Percentiles rank a stretch among this genome's conserved stretches.
phyloP scores from a whole-genome alignment of 805 yeast species.

The Wickerhamomyces queroliae region DNA sequence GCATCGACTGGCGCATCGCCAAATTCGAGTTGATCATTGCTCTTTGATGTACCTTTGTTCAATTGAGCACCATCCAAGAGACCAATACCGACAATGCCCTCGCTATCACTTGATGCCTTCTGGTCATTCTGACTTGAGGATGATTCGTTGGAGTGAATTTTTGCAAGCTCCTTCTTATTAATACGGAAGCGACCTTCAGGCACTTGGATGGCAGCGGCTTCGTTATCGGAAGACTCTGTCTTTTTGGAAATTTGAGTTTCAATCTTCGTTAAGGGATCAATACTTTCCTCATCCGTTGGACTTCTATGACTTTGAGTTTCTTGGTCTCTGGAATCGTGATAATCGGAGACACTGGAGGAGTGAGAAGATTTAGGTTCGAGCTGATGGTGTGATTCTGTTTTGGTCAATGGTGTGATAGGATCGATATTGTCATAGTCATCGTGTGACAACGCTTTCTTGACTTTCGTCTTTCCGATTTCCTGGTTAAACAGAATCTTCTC shows the following conservation, averaged over 20 bases:
- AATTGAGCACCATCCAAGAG: slow-evolving; percentile 10
- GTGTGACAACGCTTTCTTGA: slow-evolving; percentile 3
- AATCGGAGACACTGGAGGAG: background rate
- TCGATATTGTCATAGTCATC: slow-evolving; percentile 14
- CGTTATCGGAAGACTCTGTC: slow-evolving; percentile 5
- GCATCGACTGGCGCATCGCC: slow-evolving; percentile 14
- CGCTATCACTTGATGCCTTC: slow-evolving; percentile 19
- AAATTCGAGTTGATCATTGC: slow-evolving; percentile 16
- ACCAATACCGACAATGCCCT: slow-evolving; percentile 23
- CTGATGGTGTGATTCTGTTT: background rate
- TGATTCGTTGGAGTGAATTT: slow-evolving; percentile 5
- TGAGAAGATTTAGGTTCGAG: background rate
- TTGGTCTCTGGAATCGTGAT: background rate
- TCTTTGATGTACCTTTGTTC: slow-evolving; percentile 15
- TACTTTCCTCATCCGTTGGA: slow-evolving; percentile 6
- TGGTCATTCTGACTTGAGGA: slow-evolving; percentile 18
- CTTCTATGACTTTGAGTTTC: background rate
- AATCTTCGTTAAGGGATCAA: slow-evolving; percentile 7
- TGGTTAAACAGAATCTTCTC: slow-evolving; percentile 12
- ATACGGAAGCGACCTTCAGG: slow-evolving; percentile 19
- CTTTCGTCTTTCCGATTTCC: slow-evolving; percentile 8
- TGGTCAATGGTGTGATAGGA: slow-evolving; percentile 14
- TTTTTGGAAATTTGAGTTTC: background rate
- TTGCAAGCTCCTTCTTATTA: slow-evolving; percentile 2
- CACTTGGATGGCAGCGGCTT: slow-evolving; percentile 12